Conservation (phyloP, 805 yeast genomes). For the Metschnikowia matae region DNA sequence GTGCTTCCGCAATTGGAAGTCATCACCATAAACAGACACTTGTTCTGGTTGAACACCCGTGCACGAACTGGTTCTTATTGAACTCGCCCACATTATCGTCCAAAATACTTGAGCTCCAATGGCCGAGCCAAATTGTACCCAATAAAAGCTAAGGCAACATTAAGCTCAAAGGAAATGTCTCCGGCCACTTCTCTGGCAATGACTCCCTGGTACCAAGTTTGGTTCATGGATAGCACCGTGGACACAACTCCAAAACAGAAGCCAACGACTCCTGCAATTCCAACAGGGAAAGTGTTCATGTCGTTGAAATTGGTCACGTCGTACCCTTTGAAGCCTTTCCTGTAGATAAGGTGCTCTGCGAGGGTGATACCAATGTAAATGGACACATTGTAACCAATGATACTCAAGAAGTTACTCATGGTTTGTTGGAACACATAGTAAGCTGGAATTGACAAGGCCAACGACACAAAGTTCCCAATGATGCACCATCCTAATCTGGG, state of each 20-base stretch:
- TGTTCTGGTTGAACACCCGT: background rate
- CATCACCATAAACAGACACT: background rate
- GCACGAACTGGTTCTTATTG: background rate
- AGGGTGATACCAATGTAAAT: slow-evolving; percentile 30
- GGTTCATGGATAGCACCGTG: slow-evolving; percentile 30
- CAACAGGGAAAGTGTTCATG: slow-evolving; percentile 24
- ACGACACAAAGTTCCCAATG: slow-evolving; percentile 27
- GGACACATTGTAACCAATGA: slow-evolving; percentile 31
- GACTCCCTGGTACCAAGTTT: slow-evolving; percentile 33
- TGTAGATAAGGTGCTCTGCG: slow-evolving; percentile 28
- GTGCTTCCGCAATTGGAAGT: background rate
- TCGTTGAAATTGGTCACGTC: slow-evolving; percentile 25
- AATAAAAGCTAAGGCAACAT: slow-evolving; percentile 25
- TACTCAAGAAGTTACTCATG: slow-evolving; percentile 31
- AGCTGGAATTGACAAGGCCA: slow-evolving; percentile 33
- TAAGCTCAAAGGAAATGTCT: slow-evolving; percentile 30
- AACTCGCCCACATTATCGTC: background rate
- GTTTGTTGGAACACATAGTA: slow-evolving; percentile 28
- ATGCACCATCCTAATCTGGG: slow-evolving; percentile 36
- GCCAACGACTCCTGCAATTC: slow-evolving; percentile 28
- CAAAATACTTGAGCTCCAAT: slow-evolving; percentile 26
- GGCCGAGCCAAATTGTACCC: slow-evolving; percentile 28
- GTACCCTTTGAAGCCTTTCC: slow-evolving; percentile 25
- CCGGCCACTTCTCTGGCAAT: slow-evolving; percentile 26
- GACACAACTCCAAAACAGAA: slow-evolving; percentile 30